Base-by-base conservation (phyloP, 441 rosid genomes). In the Euphorbia schlechtendalii region DNA sequence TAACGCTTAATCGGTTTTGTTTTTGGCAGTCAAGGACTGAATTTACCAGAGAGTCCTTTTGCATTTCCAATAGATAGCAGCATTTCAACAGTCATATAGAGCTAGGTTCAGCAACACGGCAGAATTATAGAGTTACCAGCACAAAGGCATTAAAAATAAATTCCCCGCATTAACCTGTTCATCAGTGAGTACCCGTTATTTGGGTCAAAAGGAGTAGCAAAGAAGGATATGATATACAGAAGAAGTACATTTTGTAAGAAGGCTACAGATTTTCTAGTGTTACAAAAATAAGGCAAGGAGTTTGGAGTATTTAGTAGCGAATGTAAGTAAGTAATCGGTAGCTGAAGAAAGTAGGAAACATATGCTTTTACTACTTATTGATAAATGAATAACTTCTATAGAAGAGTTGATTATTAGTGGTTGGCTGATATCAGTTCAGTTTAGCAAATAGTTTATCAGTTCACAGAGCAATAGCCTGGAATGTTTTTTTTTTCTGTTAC, bases 1-100 rank as follows among this genome's bases (percentile, higher is more conserved):
- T 5, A 5, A 1, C 13, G 6, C 13, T 13, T 17, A 3, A 2
- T 46, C 13, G 15, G 25, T 15, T 22, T 14, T 55, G 11, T 55
- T 55, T 55, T 27, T 56, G 34, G 36, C 84, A 79, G 82, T 32
- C 82, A 84, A 69, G 79, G 77, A 71, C 68, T 79, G 36, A 71
- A 81, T 69, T 83, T 82, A 43, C 89, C 89, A 0, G 87, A 84
- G 67, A 86, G 86, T 69, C 92, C 86, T 0, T 85, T 85, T 36
- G 75, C 86, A 4, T 61, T 82, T 46, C 70, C 79, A 20, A 65
- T 78, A 73, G 58, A 64, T 66, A 77, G 73, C 62, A 66, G 81
- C 80, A 80, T 79, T 65, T 76, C 83, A 1, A 52, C 76, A 38
- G 71, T 74, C 73, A 78, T 71, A 65, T 79, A 45, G 17, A 45